phyloP scores from a whole-genome alignment of 2,329 filamentous ascomycete species.

The Stromatinia cepivora region DNA sequence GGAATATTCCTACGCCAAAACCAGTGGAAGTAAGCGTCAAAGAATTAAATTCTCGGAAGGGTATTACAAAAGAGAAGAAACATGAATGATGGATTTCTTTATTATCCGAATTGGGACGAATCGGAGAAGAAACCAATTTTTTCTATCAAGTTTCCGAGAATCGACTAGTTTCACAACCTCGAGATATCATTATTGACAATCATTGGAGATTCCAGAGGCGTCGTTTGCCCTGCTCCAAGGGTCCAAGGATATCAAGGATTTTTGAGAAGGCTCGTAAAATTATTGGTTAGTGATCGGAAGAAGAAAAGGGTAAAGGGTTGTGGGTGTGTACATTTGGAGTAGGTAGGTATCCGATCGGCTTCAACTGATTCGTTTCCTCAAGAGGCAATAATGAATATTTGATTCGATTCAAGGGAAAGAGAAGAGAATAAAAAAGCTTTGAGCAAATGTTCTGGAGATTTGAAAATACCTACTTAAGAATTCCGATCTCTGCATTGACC shows the following conservation, averaged over 20 bases:
- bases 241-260: conserved; percentile 14
- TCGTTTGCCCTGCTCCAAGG: conserved; percentile 18
- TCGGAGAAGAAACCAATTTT: conserved; percentile 7
- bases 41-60: neutral
- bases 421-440: too few species aligned
- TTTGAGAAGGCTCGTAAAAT: neutral
- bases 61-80: neutral
- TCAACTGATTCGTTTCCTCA: neutral
- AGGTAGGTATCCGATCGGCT: neutral
- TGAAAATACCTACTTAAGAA: neutral
- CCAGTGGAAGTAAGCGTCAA: neutral
- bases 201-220: conserved; percentile 18
- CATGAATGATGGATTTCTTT: neutral
- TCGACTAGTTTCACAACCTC: conserved; percentile 11
- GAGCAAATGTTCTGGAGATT: neutral
- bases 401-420: neutral
- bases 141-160: conserved; percentile 11
- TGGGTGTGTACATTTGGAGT: neutral
- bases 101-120: conserved; percentile 23
- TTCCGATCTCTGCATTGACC: conserved; percentile 1
- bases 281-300: conserved; percentile 6
- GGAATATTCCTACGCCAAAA: neutral
- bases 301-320: neutral
- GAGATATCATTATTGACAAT: conserved; percentile 24
- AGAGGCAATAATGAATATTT: neutral